Percentiles rank a stretch among this genome's conserved stretches.
phyloP scores from a whole-genome alignment of 2,329 filamentous ascomycete species.

The Ophiostoma perfectum region DNA sequence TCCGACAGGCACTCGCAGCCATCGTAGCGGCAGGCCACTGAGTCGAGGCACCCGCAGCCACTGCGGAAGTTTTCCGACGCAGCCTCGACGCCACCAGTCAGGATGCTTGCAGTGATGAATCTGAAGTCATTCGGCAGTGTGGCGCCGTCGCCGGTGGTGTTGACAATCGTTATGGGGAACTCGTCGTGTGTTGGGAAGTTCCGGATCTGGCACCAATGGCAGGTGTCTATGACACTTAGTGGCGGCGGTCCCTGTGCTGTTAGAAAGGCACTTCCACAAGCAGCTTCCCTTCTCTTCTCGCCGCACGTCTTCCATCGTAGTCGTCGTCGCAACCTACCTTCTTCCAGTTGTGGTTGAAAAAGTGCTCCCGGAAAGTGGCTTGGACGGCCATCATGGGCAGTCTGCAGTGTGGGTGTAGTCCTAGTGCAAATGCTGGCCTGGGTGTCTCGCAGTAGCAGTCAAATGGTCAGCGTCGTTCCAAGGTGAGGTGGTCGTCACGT shows the following conservation, averaged over 20 bases:
- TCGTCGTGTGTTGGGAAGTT: conserved; percentile 45
- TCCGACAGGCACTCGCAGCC: conserved; percentile 62
- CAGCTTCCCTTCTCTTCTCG: neutral
- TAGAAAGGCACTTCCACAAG: neutral
- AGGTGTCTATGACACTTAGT: conserved; percentile 34
- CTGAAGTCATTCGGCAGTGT: conserved; percentile 58
- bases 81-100: conserved; percentile 54
- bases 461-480: neutral
- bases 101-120: conserved; percentile 60
- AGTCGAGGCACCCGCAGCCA: conserved; percentile 62
- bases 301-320: neutral
- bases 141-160: conserved; percentile 50
- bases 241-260: conserved; percentile 22
- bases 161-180: conserved; percentile 58
- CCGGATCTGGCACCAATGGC: conserved; percentile 58
- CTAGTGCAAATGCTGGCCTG: neutral
- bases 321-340: conserved; percentile 15
- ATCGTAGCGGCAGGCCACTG: conserved; percentile 61
- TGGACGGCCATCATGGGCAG: conserved; percentile 21
- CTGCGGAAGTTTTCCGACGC: conserved; percentile 57
- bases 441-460: neutral
- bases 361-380: conserved; percentile 22
- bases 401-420: neutral
- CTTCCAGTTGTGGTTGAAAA: conserved; percentile 27
- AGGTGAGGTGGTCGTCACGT: neutral